Evolutionary conservation across 2,329 filamentous ascomycete genomes (phyloP).

Genomic region (Leptographium radiaticola): DNA sequence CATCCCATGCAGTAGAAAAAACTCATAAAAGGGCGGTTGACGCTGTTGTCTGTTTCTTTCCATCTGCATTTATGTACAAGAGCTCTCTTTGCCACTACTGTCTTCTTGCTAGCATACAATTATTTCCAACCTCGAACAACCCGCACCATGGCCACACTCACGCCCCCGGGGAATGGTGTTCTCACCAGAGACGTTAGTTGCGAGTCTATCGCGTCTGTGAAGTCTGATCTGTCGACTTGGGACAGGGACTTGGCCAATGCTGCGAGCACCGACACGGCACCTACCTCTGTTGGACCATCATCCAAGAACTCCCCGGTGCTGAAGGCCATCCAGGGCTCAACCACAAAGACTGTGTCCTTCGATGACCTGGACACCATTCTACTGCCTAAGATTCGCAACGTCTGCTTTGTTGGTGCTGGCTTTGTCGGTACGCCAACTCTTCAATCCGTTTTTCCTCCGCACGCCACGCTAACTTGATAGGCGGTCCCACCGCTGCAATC

Average conservation of each 20-base stretch:
- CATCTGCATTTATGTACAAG: too few relatives aligned
- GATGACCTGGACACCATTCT: background rate
- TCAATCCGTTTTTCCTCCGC: background rate
- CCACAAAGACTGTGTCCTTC: background rate
- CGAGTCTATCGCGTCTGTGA: background rate
- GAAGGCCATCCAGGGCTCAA: background rate
- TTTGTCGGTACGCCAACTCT: background rate
- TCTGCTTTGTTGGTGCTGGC: conserved; percentile 5
- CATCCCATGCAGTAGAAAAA: too few relatives aligned
- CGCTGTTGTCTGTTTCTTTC: too few relatives aligned
- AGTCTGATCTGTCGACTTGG: background rate
- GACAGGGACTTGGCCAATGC: background rate
- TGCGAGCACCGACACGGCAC: background rate
- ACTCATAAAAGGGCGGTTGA: too few relatives aligned
- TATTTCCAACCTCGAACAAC: too few relatives aligned
- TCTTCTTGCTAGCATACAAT: too few relatives aligned
- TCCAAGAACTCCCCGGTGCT: background rate
- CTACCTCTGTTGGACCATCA: background rate
- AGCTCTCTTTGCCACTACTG: too few relatives aligned
- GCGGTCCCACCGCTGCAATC: conserved; percentile 1
- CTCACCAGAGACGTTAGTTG: background rate
- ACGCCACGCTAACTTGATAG: background rate
- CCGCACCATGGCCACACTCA: background rate
- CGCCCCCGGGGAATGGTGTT: background rate
- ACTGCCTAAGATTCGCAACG: background rate